Base-by-base conservation (phyloP, 163 green algal genomes). In the Coccomyxa subellipsoidea region DNA sequence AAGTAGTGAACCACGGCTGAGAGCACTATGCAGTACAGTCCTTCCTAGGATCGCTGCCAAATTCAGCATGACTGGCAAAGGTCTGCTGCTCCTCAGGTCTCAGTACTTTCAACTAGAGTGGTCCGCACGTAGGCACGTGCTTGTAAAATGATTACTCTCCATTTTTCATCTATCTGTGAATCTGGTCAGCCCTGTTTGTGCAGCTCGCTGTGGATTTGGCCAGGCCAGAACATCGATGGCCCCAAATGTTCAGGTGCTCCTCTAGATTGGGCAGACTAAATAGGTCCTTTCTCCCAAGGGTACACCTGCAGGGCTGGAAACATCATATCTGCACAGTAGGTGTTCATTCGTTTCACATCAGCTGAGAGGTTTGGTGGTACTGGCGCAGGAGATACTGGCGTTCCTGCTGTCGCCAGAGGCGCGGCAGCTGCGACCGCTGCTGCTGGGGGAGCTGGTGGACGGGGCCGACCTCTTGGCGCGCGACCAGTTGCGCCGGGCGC, bases 391-490 rank as follows among this genome's bases (percentile, higher is more conserved):
- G n/a, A 38, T 89, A 3, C 77, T 89, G 7, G 35, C 47, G 27
- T 95, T 94, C 86, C 81, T 95, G 78, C 86, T 94, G 21, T 89
- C 84, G 25, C 85, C 89, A 23, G 86, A 90, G 40, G 87, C 85
- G 9, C 32, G 81, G 0, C 76, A 93, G 79, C 85, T 95, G 77
- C 84, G 93, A 27, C 90, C 90, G 7, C 84, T 95, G 53, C 87
- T 96, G 59, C 81, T 92, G 29, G 69, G 77, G 21, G 90, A 93
- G 85, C 38, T 95, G 0, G 84, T 87, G 23, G 83, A 85, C 37
- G 89, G 81, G 3, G 37, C 82, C 0, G 88, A 92, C 84, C 82
- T 91, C 39, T 83, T 91, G 34, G 77, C 88, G 27, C 84, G 88
- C 34, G 90, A 93, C 82, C 80, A 87, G 27, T 8, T 88, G 47